A percentile compares a stretch with the other conserved stretches of the same genome.
These are phyloP conservation scores for Geum urbanum DNA, from an alignment of 306 rosid genomes.

Conservation along the genomic window DNA sequence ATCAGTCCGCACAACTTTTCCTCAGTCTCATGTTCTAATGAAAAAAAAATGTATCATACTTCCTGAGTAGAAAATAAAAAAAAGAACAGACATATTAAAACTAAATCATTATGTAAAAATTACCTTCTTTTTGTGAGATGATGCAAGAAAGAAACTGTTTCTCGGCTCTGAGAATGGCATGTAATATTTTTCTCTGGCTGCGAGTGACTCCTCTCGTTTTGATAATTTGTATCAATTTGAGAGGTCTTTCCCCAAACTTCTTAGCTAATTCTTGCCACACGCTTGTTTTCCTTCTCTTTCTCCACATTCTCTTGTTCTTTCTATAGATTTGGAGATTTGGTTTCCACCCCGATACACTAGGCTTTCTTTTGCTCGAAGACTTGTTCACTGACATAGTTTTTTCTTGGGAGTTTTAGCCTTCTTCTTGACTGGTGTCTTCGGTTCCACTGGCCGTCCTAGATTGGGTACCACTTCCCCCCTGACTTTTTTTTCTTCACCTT, in stretches of 20 bases:
- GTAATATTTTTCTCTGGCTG: neutral
- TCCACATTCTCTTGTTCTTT: constrained; percentile 14
- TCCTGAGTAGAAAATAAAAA: too few relatives aligned
- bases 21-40: too few relatives aligned
- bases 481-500: constrained; percentile 20
- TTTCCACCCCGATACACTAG: neutral
- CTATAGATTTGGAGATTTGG: constrained; percentile 6
- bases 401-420: constrained; percentile 15
- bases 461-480: constrained; percentile 34
- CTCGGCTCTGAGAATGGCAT: neutral
- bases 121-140: too few relatives aligned
- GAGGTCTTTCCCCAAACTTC: neutral
- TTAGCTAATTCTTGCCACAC: neutral
- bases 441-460: constrained; percentile 3
- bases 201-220: neutral
- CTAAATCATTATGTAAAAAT: too few relatives aligned
- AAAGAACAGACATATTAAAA: too few relatives aligned
- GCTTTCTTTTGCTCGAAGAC: neutral
- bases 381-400: neutral
- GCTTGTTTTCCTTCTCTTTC: neutral
- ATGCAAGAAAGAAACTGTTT: neutral
- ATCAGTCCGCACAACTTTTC: too few relatives aligned
- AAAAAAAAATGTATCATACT: too few relatives aligned
- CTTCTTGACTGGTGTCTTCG: neutral
- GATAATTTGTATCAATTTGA: too few relatives aligned